Evolutionary conservation across 768 basidiomycete genomes (phyloP).

Genomic region (Chiua virens): DNA sequence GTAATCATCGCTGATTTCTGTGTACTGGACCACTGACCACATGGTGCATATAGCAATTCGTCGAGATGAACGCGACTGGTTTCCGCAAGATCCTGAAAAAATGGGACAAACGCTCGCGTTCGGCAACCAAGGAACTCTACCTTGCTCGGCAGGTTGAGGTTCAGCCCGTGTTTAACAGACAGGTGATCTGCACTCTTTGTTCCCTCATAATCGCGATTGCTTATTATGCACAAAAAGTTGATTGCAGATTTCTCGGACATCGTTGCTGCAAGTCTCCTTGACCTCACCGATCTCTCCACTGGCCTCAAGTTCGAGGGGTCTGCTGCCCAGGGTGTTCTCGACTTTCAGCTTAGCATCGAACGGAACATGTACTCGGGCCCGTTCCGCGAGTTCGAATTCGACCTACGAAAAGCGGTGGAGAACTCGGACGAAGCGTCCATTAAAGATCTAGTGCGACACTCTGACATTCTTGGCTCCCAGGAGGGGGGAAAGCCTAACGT

Average conservation of each 20-base stretch:
- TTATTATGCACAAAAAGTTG: slow-evolving; percentile 49
- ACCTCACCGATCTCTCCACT: slow-evolving; percentile 72
- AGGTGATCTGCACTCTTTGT: slow-evolving; percentile 48
- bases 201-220: background rate
- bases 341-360: slow-evolving; percentile 69
- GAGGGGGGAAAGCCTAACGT: slow-evolving; percentile 65
- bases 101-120: slow-evolving; percentile 95
- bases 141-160: slow-evolving; percentile 95
- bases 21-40: slow-evolving; percentile 12
- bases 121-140: slow-evolving; percentile 95
- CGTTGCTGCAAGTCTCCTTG: slow-evolving; percentile 78
- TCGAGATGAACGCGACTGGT: slow-evolving; percentile 95
- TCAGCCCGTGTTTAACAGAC: slow-evolving; percentile 97
- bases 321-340: slow-evolving; percentile 72
- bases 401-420: slow-evolving; percentile 75
- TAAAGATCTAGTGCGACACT: slow-evolving; percentile 67
- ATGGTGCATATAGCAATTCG: slow-evolving; percentile 69
- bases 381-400: slow-evolving; percentile 86
- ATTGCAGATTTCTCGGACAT: slow-evolving; percentile 95
- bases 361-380: slow-evolving; percentile 63
- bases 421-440: slow-evolving; percentile 60
- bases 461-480: slow-evolving; percentile 63
- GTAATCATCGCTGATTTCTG: slow-evolving; percentile 40
- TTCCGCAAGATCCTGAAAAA: slow-evolving; percentile 98
- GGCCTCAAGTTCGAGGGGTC: slow-evolving; percentile 79